phyloP scores from a whole-genome alignment of 1,284 basidiomycete species.

The Athelia sp. region DNA sequence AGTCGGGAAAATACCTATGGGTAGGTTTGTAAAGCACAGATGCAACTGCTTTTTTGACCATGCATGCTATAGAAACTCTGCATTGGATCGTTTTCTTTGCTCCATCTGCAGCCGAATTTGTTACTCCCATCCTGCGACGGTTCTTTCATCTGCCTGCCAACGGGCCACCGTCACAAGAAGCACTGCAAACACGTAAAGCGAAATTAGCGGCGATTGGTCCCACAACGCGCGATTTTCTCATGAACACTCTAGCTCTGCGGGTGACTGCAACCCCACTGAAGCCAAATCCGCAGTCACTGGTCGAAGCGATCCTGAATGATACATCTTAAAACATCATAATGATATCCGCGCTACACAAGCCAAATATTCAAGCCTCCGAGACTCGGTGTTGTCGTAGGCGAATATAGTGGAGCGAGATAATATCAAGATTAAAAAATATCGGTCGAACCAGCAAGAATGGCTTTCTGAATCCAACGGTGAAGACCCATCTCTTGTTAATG shows the following conservation, averaged over 20 bases:
- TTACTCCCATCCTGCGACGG: conserved; percentile 42
- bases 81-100: conserved; percentile 72
- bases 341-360: no score
- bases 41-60: not conserved
- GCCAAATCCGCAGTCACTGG: conserved; percentile 51
- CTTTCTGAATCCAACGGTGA: no score
- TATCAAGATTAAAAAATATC: no score
- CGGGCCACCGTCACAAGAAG: not conserved
- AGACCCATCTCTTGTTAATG: no score
- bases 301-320: conserved; percentile 19
- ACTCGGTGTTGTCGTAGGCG: no score
- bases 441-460: no score
- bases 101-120: conserved; percentile 62
- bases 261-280: conserved; percentile 53
- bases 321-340: no score
- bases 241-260: conserved; percentile 34
- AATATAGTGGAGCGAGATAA: no score
- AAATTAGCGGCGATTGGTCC: conserved; percentile 63
- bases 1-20: conserved; percentile 22
- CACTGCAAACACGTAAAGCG: conserved; percentile 15
- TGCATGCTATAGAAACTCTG: not conserved
- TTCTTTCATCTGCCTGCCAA: conserved; percentile 32
- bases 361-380: no score
- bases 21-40: conserved; percentile 16
- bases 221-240: conserved; percentile 53